Conservation (phyloP, 345 rosid species). For the Bruguiera parviflora region DNA sequence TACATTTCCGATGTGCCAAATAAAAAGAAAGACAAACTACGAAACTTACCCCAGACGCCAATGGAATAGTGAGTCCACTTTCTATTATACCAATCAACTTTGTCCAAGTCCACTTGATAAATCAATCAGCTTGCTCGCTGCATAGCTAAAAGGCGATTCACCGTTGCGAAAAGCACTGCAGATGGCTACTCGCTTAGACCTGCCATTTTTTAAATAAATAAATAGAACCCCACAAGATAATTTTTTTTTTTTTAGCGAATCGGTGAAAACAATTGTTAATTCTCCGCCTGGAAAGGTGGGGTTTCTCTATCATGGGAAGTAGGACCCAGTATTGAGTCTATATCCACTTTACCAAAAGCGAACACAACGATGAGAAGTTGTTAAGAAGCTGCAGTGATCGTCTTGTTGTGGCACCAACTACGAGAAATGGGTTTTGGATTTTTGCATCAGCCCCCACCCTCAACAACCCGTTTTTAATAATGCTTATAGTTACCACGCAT, state of each 20-base stretch:
- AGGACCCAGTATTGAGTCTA: conserved; percentile 6
- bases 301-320: conserved; percentile 17
- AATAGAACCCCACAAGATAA: too few species aligned
- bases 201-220: too few species aligned
- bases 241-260: too few species aligned
- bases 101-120: background rate
- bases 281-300: conserved; percentile 1
- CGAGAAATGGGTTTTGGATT: conserved; percentile 24
- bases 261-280: too few species aligned
- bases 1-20: too few species aligned
- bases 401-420: conserved; percentile 21
- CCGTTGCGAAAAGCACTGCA: background rate
- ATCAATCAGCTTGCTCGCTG: conserved; percentile 1
- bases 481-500: background rate
- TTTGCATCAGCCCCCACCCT: conserved; percentile 7
- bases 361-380: conserved; percentile 17
- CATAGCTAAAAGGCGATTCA: background rate
- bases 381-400: conserved; percentile 24
- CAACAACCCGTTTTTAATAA: background rate
- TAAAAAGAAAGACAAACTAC: too few species aligned
- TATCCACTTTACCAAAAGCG: conserved; percentile 13
- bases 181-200: too few species aligned
- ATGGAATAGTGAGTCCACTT: conserved; percentile 6
- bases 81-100: background rate
- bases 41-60: background rate